Evolutionary conservation across 306 rosid genomes (phyloP), one percentile per base, ranked within the genome.

Genomic region (Luffa aegyptiaca): DNA sequence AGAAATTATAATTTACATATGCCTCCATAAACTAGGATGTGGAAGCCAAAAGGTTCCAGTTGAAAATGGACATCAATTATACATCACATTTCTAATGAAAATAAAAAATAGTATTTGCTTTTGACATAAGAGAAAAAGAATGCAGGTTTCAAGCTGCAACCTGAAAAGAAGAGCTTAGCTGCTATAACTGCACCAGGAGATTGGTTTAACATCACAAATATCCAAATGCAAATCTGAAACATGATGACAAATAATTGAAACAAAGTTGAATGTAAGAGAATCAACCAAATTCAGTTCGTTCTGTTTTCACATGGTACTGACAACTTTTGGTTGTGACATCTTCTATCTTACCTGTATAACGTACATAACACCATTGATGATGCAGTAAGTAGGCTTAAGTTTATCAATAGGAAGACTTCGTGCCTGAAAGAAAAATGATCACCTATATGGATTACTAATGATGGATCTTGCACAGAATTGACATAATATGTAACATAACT

Each of bases 101-200:
- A 37, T 68, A 1, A 36, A 65, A 59, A 17, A 37, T 36, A 65
- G 21, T 7, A 65, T 36, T 65, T 65, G 45, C 61, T 46, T 44
- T 46, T 31, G 8, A 74, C 52, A 52, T 26, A 35, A 52, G 78
- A 52, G 12, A 74, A 48, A 63, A 73, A 49, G 45, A 52, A 52
- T 74, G 45, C 33, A 17, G 8, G 59, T 52, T 36, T 75, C 14
- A 51, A 71, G 26, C 79, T 77, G 51, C 73, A 83, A 91, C 97
- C 93, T 86, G 97, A 87, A 61, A 92, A 84, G 85, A 92, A 90
- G 85, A 92, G 82, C 72, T 82, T 84, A 58, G 92, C 96, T 51
- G 79, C 81, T 86, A 87, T 86, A 26, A 77, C 36, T 17, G 86
- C 87, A 51, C 81, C 82, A n/a, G 78, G 77, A 75, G 84, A 86